These are phyloP conservation scores for Blastobotrys chiropterorum DNA, from an alignment of 805 yeast genomes.

Conservation along the genomic window DNA sequence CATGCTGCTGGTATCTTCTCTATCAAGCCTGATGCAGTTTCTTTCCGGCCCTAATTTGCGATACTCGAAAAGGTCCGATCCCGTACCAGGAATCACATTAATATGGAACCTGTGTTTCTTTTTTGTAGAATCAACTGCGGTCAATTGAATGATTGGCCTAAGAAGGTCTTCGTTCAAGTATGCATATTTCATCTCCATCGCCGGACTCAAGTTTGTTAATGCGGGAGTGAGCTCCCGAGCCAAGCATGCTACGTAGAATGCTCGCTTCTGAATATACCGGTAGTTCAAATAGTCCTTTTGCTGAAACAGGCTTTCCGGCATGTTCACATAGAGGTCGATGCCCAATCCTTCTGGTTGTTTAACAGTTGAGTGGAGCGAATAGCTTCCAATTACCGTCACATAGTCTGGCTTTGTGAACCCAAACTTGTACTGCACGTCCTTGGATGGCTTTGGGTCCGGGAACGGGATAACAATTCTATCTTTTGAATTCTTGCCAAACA, in stretches of 20 bases:
- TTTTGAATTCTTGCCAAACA: conserved; percentile 35
- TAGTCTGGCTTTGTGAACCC: conserved; percentile 63
- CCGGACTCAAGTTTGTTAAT: conserved; percentile 42
- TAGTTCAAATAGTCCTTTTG: conserved; percentile 87
- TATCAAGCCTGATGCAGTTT: conserved; percentile 72
- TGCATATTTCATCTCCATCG: conserved; percentile 48
- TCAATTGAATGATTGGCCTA: conserved; percentile 65
- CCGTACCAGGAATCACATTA: conserved; percentile 67
- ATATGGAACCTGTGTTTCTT: conserved; percentile 51
- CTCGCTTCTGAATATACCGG: conserved; percentile 82
- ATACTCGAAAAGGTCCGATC: conserved; percentile 61
- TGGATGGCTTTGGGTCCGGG: conserved; percentile 78
- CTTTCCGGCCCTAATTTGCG: conserved; percentile 73
- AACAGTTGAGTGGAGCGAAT: conserved; percentile 79
- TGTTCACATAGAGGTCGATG: conserved; percentile 73
- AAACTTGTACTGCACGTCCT: conserved; percentile 62
- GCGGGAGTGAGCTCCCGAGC: conserved; percentile 50
- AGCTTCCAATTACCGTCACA: conserved; percentile 80
- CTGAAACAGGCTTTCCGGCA: conserved; percentile 72
- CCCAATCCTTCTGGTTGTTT: conserved; percentile 57
- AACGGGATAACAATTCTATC: conserved; percentile 67
- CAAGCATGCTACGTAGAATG: conserved; percentile 77
- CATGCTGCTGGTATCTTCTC: conserved; percentile 27
- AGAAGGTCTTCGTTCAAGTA: conserved; percentile 65
- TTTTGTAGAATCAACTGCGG: conserved; percentile 24